Evolutionary conservation across 768 basidiomycete species (phyloP).

Genomic region (Russula griseocarnosa): DNA sequence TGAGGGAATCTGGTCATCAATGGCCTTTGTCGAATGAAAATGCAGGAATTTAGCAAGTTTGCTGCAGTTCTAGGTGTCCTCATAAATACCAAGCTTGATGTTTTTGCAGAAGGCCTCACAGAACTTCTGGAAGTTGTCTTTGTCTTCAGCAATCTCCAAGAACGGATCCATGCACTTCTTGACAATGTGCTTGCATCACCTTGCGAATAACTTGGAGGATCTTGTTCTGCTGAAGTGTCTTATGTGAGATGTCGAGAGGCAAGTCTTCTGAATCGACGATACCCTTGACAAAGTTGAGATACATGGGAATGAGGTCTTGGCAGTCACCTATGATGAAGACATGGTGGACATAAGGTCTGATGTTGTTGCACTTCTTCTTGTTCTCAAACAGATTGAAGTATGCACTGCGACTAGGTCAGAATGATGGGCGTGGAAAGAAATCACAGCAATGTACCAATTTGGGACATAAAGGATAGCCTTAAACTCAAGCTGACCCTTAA

Average conservation of each 20-base stretch:
- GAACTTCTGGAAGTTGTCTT: slow-evolving; percentile 97
- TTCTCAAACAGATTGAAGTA: slow-evolving; percentile 99
- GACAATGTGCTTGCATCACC: slow-evolving; percentile 99
- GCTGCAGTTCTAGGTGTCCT: slow-evolving; percentile 97
- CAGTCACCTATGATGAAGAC: slow-evolving; percentile 99
- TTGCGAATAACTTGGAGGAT: slow-evolving; percentile 98
- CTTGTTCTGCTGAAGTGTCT: slow-evolving; percentile 99
- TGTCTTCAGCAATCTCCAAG: slow-evolving; percentile 97
- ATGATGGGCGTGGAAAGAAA: slow-evolving; percentile 20
- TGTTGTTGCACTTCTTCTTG: slow-evolving; percentile 99
- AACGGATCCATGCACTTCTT: slow-evolving; percentile 97
- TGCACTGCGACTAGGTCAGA: slow-evolving; percentile 49
- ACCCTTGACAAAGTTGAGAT: slow-evolving; percentile 99
- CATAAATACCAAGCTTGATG: slow-evolving; percentile 99
- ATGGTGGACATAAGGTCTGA: slow-evolving; percentile 99
- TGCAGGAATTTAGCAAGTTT: slow-evolving; percentile 99
- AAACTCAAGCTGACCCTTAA: slow-evolving; percentile 99
- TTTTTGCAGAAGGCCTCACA: slow-evolving; percentile 99
- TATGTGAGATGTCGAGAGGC: slow-evolving; percentile 99
- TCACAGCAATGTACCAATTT: slow-evolving; percentile 64
- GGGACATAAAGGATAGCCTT: slow-evolving; percentile 98
- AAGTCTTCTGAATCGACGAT: slow-evolving; percentile 99
- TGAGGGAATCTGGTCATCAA: slow-evolving; percentile 87
- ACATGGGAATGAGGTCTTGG: slow-evolving; percentile 98
- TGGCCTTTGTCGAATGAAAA: slow-evolving; percentile 93